Evolutionary conservation across 345 rosid genomes (phyloP).

Genomic region (Moricandia moricandioides): DNA sequence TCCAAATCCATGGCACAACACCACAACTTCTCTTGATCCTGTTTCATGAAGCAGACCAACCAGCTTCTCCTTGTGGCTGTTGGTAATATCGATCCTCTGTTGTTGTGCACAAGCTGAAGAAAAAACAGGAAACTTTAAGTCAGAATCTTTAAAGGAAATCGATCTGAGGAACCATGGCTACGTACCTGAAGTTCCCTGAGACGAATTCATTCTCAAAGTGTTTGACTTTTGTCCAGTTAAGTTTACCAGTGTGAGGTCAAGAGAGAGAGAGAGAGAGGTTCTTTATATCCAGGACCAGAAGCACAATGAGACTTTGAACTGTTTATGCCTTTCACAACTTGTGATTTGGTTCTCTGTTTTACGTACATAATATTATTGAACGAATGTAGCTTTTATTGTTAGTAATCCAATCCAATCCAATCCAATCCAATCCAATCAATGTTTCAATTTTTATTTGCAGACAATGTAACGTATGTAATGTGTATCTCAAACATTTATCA

Average conservation of each 20-base stretch:
- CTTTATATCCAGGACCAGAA: too few relatives aligned
- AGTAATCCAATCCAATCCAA: too few relatives aligned
- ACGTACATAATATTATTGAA: too few relatives aligned
- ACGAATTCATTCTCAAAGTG: neutral
- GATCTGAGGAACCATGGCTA: neutral
- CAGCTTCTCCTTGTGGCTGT: neutral
- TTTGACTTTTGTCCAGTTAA: neutral
- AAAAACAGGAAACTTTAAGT: neutral
- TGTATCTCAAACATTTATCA: neutral
- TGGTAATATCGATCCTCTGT: neutral
- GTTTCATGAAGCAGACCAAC: constrained; percentile 23
- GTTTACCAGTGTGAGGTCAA: too few relatives aligned
- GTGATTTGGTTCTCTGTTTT: too few relatives aligned
- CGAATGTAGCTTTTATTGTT: too few relatives aligned
- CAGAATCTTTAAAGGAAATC: neutral
- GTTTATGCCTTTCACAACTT: too few relatives aligned
- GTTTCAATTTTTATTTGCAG: neutral
- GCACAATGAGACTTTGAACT: too few relatives aligned
- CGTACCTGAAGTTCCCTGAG: neutral
- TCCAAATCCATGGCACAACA: neutral
- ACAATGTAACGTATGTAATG: neutral
- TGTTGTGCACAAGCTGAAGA: neutral
- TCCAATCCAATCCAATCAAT: too few relatives aligned
- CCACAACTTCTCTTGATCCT: constrained; percentile 35
- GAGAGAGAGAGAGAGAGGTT: too few relatives aligned